phyloP scores from a whole-genome alignment of 2,329 filamentous ascomycete species.

The Thermothelomyces thermophilus region DNA sequence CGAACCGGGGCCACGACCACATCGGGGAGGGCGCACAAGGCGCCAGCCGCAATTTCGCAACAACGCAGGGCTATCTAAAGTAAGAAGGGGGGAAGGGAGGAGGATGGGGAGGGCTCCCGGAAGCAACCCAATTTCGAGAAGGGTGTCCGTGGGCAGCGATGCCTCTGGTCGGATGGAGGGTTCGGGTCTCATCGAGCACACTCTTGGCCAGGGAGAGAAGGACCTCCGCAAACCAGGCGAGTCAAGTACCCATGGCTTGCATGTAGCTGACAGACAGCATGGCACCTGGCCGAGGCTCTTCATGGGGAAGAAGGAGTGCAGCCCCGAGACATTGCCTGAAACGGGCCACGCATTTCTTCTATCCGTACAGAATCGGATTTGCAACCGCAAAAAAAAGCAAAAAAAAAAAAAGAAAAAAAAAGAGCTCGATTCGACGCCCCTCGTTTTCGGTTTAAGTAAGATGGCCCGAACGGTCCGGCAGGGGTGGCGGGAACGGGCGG shows the following conservation, averaged over 20 bases:
- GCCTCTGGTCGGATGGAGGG: too few relatives aligned
- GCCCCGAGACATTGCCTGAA: not conserved
- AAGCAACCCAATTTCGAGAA: not conserved
- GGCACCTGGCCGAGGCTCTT: not conserved
- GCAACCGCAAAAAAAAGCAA: not conserved
- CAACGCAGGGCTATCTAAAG: not conserved
- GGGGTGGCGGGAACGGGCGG: constrained; percentile 2
- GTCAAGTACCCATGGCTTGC: not conserved
- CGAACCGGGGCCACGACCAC: too few relatives aligned
- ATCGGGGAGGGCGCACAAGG: constrained; percentile 14
- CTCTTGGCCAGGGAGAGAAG: too few relatives aligned
- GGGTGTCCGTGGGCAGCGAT: too few relatives aligned
- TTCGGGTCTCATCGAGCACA: too few relatives aligned
- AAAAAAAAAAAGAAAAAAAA: too few relatives aligned
- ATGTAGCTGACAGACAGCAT: not conserved
- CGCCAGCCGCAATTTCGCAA: constrained; percentile 1
- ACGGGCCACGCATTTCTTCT: constrained; percentile 1
- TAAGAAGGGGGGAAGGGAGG: too few relatives aligned
- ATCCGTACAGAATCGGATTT: constrained; percentile 10
- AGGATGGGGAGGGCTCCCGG: constrained; percentile 10
- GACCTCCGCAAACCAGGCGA: not conserved
- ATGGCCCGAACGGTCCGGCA: too few relatives aligned
- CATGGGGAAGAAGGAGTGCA: not conserved
- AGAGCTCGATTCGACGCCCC: too few relatives aligned
- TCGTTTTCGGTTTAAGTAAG: too few relatives aligned